Evolutionary conservation across 495 filamentous ascomycete species (phyloP).

Genomic region (Sordaria brevicollis): DNA sequence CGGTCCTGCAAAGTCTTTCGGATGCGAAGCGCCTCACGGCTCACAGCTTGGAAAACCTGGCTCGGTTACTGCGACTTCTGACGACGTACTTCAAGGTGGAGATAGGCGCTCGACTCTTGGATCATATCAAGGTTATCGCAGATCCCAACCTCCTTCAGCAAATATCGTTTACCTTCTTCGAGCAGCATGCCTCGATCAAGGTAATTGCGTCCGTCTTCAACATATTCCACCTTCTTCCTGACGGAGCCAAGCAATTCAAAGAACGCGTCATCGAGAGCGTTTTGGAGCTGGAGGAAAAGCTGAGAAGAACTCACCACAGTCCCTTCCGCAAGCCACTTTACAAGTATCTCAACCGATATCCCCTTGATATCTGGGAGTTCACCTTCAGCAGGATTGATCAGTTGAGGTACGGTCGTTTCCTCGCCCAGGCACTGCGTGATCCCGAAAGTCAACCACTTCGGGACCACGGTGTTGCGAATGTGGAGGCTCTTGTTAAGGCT

Average conservation of each 20-base stretch:
- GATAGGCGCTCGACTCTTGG: conserved; percentile 80
- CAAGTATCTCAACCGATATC: conserved; percentile 88
- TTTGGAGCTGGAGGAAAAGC: conserved; percentile 72
- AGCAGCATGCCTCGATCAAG: conserved; percentile 84
- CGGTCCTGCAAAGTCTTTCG: conserved; percentile 90
- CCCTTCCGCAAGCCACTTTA: conserved; percentile 89
- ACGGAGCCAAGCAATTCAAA: conserved; percentile 83
- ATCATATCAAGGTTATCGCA: conserved; percentile 86
- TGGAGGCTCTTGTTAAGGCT: conserved; percentile 54
- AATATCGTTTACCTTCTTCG: conserved; percentile 85
- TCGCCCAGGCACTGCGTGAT: conserved; percentile 79
- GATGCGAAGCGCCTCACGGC: conserved; percentile 86
- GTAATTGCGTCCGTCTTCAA: conserved; percentile 89
- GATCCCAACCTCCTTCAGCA: conserved; percentile 71
- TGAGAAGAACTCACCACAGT: conserved; percentile 84
- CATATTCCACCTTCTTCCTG: conserved; percentile 88
- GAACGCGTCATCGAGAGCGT: conserved; percentile 79
- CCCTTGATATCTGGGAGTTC: conserved; percentile 74
- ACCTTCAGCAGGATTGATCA: conserved; percentile 67
- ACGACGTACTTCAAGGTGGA: conserved; percentile 99
- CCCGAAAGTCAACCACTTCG: conserved; percentile 65
- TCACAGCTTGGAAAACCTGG: conserved; percentile 83
- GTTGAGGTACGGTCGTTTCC: conserved; percentile 81
- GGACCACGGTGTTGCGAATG: conserved; percentile 60
- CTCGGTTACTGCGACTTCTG: conserved; percentile 73